Conservation (phyloP, 78 protist genomes). For the slime mould (Dictyostelium discoideum) region DNA sequence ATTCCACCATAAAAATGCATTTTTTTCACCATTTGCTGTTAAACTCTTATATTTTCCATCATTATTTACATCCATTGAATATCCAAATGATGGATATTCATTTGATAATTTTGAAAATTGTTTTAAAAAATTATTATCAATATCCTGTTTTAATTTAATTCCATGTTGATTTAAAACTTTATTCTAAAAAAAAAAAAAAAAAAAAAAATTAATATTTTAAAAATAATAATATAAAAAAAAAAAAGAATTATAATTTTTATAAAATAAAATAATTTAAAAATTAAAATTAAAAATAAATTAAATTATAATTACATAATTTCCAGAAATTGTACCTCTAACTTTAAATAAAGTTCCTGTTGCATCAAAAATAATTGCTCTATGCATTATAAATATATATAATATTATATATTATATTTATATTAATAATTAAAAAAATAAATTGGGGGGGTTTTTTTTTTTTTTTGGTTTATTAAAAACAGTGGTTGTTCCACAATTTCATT, state of each 20-base stretch:
- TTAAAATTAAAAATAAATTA: neutral
- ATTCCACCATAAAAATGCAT: slow-evolving; percentile 44
- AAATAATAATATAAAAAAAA: neutral
- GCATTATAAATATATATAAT: neutral
- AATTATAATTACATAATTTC: slow-evolving; percentile 17
- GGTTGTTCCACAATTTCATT: too few relatives aligned
- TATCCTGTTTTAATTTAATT: neutral
- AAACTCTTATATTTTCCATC: neutral
- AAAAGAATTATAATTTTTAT: neutral
- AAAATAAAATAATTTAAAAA: neutral
- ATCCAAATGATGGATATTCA: slow-evolving; percentile 41
- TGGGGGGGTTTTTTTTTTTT: neutral
- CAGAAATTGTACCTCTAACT: slow-evolving; percentile 23
- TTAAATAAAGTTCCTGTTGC: slow-evolving; percentile 45
- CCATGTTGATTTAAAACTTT: slow-evolving; percentile 12
- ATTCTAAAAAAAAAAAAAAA: neutral
- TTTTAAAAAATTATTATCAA: slow-evolving; percentile 31
- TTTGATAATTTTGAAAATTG: slow-evolving; percentile 4
- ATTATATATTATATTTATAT: too few relatives aligned
- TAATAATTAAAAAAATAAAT: neutral
- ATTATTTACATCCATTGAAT: neutral
- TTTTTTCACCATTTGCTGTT: neutral
- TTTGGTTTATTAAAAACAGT: too few relatives aligned
- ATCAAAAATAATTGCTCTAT: slow-evolving; percentile 30
- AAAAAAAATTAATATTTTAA: too few relatives aligned